Conservation (phyloP, 2,329 filamentous ascomycete species). For the Cadophora gregata region DNA sequence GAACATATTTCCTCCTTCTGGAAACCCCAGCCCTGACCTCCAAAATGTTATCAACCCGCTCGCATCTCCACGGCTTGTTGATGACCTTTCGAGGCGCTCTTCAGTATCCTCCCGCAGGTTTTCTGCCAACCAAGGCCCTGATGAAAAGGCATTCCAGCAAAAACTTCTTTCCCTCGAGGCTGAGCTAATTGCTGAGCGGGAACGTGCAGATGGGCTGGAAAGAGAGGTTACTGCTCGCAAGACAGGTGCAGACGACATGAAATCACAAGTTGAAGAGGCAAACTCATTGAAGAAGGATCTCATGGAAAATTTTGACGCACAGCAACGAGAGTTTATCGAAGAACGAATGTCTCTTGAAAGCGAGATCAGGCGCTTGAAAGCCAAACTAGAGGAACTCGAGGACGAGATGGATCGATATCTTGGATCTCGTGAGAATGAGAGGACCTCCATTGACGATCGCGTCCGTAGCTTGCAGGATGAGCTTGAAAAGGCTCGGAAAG, state of each 20-base stretch:
- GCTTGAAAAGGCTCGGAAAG: slow-evolving; percentile 66
- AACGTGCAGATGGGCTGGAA: slow-evolving; percentile 69
- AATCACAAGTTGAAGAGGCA: slow-evolving; percentile 78
- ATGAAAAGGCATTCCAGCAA: slow-evolving; percentile 66
- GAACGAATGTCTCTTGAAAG: slow-evolving; percentile 84
- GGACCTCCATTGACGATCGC: slow-evolving; percentile 70
- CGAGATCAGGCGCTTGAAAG: slow-evolving; percentile 78
- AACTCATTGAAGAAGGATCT: slow-evolving; percentile 94
- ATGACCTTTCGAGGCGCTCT: slow-evolving; percentile 60
- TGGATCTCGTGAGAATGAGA: slow-evolving; percentile 84
- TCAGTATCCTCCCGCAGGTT: slow-evolving; percentile 66
- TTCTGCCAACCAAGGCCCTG: slow-evolving; percentile 62
- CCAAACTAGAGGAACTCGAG: slow-evolving; percentile 85
- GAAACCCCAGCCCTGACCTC: slow-evolving; percentile 52
- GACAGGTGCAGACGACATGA: slow-evolving; percentile 65
- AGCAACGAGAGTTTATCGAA: slow-evolving; percentile 85
- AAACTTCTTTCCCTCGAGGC: slow-evolving; percentile 74
- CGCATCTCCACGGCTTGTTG: slow-evolving; percentile 42
- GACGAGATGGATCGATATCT: slow-evolving; percentile 88
- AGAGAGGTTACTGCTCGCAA: slow-evolving; percentile 68
- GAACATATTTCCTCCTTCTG: slow-evolving; percentile 59
- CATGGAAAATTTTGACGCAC: slow-evolving; percentile 90
- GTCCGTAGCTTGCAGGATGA: slow-evolving; percentile 74
- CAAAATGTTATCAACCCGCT: slow-evolving; percentile 52
- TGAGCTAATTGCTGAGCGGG: slow-evolving; percentile 76